Evolutionary conservation across 805 yeast genomes (phyloP).

Genomic region (Suhomyces kilbournensis): DNA sequence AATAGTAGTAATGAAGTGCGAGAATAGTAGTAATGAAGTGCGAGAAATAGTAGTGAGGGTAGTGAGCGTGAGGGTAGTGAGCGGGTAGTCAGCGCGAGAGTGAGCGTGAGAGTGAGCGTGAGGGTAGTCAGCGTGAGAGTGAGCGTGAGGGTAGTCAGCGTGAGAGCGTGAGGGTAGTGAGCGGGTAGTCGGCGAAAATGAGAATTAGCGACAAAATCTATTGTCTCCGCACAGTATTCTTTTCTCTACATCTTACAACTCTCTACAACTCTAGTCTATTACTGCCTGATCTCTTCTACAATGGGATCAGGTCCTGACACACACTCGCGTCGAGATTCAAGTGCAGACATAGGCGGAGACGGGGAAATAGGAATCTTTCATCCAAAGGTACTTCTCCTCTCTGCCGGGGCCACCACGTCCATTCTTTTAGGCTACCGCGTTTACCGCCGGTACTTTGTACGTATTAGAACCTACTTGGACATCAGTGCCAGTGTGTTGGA

Average conservation of each 20-base stretch:
- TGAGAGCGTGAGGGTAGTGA: too few species aligned
- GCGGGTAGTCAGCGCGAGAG: too few species aligned
- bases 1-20: too few species aligned
- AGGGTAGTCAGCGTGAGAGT: too few species aligned
- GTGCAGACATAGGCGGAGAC: neutral
- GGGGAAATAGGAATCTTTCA: slow-evolving; percentile 22
- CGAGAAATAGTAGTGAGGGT: too few species aligned
- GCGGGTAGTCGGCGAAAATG: too few species aligned
- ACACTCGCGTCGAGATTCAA: neutral
- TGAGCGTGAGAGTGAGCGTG: too few species aligned
- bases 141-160: too few species aligned
- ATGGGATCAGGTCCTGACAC: neutral
- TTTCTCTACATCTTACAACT: neutral
- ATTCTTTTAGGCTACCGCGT: slow-evolving; percentile 27
- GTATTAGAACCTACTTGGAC: slow-evolving; percentile 36
- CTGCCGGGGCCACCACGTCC: slow-evolving; percentile 32
- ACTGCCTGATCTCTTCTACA: neutral
- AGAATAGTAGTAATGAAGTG: too few species aligned
- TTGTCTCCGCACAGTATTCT: too few species aligned
- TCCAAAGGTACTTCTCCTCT: slow-evolving; percentile 38
- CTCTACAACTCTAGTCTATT: neutral
- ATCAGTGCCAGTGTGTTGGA: slow-evolving; percentile 35
- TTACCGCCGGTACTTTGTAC: slow-evolving; percentile 31
- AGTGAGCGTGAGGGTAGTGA: neutral
- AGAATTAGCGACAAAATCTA: too few species aligned